phyloP scores from a whole-genome alignment of 164 flowering plant species.

The Akebia trifoliata region DNA sequence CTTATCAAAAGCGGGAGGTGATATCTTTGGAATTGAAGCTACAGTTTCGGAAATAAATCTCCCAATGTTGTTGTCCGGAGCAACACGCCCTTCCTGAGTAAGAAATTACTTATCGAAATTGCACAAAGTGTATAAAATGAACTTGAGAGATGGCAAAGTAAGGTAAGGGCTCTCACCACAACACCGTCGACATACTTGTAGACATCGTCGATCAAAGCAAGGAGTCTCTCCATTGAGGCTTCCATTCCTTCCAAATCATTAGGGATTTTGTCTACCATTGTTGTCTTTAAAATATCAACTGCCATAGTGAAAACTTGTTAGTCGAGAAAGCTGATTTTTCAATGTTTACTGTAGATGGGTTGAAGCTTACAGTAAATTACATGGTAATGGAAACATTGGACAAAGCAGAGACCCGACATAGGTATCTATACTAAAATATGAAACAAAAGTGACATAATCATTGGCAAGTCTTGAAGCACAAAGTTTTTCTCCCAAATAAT shows the following conservation, averaged over 20 bases:
- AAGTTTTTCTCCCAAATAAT: too few species aligned
- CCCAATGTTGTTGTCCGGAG: constrained; percentile 72
- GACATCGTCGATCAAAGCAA: constrained; percentile 72
- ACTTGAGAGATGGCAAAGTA: not conserved
- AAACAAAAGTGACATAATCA: too few species aligned
- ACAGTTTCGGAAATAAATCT: constrained; percentile 67
- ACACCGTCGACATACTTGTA: constrained; percentile 91
- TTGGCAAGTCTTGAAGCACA: too few species aligned
- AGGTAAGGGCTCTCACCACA: constrained; percentile 55
- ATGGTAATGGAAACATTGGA: not conserved
- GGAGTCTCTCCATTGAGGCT: constrained; percentile 67
- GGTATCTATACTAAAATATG: too few species aligned
- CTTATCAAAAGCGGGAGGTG: constrained; percentile 75
- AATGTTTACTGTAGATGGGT: not conserved
- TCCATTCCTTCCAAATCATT: constrained; percentile 97
- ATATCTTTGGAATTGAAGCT: constrained; percentile 70
- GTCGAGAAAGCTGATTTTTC: not conserved
- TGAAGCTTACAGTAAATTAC: not conserved
- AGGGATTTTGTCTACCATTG: constrained; percentile 84
- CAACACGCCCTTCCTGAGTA: constrained; percentile 65
- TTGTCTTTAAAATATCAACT: constrained; percentile 80
- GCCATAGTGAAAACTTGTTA: constrained; percentile 12
- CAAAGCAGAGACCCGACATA: too few species aligned
- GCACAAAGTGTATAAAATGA: not conserved
- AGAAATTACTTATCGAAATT: not conserved